A percentile compares a stretch with the other conserved stretches of the same genome.
Evolutionary conservation across 2,329 filamentous ascomycete genomes (phyloP).

Genomic region (Aureobasidium melanogenum): DNA sequence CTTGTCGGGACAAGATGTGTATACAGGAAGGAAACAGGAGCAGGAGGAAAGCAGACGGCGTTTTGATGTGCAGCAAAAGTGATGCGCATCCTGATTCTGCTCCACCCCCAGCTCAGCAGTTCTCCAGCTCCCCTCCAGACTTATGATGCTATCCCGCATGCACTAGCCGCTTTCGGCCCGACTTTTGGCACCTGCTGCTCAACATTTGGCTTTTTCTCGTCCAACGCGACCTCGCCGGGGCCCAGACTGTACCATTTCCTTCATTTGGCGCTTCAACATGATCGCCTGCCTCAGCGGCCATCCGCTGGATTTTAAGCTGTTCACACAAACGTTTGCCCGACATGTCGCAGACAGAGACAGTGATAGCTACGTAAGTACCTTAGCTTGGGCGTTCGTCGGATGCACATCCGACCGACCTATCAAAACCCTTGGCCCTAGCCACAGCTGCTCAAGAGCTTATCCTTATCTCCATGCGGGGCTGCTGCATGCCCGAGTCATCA

Average conservation of each 20-base stretch:
- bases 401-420: neutral
- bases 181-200: neutral
- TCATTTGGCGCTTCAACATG: neutral
- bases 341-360: neutral
- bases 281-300: neutral
- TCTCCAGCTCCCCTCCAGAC: slow-evolving; percentile 2
- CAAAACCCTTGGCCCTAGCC: slow-evolving; percentile 1
- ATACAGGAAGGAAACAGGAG: neutral
- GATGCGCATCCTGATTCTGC: neutral
- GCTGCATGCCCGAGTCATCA: neutral
- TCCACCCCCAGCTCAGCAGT: slow-evolving; percentile 1
- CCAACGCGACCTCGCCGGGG: neutral
- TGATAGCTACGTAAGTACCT: neutral
- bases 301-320: neutral
- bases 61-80: slow-evolving; percentile 1
- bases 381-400: neutral
- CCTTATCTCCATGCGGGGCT: slow-evolving; percentile 9
- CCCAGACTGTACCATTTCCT: neutral
- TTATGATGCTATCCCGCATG: slow-evolving; percentile 12
- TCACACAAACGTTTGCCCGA: neutral
- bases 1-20: neutral
- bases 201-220: neutral
- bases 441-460: neutral
- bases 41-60: neutral
- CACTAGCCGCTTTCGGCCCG: slow-evolving; percentile 9